Base-by-base conservation (phyloP, 2,329 filamentous ascomycete species). In the Mariannaea elegans region DNA sequence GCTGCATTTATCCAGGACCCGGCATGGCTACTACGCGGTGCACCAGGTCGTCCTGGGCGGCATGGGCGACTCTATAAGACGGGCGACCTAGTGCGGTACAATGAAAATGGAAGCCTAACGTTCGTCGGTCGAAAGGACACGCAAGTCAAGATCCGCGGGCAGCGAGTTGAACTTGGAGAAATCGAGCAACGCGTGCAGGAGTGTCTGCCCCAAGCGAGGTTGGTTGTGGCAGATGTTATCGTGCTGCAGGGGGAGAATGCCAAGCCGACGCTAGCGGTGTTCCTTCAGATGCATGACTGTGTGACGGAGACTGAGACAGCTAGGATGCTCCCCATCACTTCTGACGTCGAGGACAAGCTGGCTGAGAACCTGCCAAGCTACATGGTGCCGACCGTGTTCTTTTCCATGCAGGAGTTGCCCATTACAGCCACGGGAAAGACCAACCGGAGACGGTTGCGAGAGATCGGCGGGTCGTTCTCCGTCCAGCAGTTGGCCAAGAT, bases 61-160 rank as follows among this genome's bases (percentile, higher is more conserved):
- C 38, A 44, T 12, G 58, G 57, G n/a, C 44, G 70, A 7, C 54
- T 79, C 2, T 84, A 81, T 63, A 77, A 77, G 57, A 82, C 81
- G 1, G 81, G 32, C 12, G 32, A 36, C 13, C 14, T 84, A 9
- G 80, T 73, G 1, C 70, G 70, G 21, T 81, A 81, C 34, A 70
- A 76, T 18, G 66, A 71, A 0, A 75, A 81, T 49, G 77, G 78
- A 4, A 66, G 69, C 16, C 67, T 83, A 4, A 64, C 76, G 1
- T 83, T 78, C 47, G 64, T 83, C 42, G 84, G 83, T 24, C 77
- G 85, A 13, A 84, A 83, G 60, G 85, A 87, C 62, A 78, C 78
- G 0, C 84, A 87, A 66, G 79, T 87, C 50, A 88, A 88, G 71
- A 71, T 87, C 13, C 78, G 80, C 18, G 87, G 87, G 10, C 85